phyloP scores from a whole-genome alignment of 305 asterid genomes.

The Solanum hybrid region DNA sequence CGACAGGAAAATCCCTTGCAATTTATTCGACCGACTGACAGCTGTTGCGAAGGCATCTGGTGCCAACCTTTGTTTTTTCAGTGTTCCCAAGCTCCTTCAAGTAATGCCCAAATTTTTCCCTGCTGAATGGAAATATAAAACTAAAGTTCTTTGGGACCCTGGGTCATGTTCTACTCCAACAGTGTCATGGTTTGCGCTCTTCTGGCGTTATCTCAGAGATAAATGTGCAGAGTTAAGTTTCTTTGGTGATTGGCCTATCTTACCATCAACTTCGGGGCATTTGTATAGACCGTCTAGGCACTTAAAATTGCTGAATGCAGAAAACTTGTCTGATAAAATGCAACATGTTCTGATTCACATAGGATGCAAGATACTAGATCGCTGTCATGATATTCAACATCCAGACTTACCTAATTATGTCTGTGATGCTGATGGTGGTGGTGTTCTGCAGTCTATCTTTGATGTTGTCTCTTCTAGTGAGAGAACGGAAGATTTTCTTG shows the following conservation, averaged over 20 bases:
- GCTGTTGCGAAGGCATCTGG: conserved; percentile 76
- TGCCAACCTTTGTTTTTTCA: conserved; percentile 60
- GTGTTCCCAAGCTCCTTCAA: conserved; percentile 45
- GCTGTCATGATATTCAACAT: conserved; percentile 48
- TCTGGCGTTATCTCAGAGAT: conserved; percentile 72
- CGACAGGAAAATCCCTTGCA: conserved; percentile 59
- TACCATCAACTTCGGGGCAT: conserved; percentile 74
- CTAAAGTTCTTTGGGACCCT: conserved; percentile 66
- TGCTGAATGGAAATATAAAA: conserved; percentile 67
- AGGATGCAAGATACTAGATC: conserved; percentile 76
- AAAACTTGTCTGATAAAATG: conserved; percentile 54
- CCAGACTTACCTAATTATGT: conserved; percentile 63
- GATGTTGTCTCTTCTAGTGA: conserved; percentile 55
- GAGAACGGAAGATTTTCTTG: conserved; percentile 46
- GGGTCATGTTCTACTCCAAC: conserved; percentile 50
- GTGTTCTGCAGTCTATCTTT: conserved; percentile 67
- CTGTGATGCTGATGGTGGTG: conserved; percentile 60
- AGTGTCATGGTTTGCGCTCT: conserved; percentile 64
- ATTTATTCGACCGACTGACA: conserved; percentile 45
- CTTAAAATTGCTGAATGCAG: conserved; percentile 50
- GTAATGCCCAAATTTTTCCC: conserved; percentile 64
- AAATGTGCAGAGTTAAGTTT: conserved; percentile 56
- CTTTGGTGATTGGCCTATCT: conserved; percentile 91
- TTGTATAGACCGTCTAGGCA: conserved; percentile 59
- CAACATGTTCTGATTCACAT: conserved; percentile 58